Evolutionary conservation across 441 rosid genomes (phyloP).

Genomic region (Melastoma candidum): DNA sequence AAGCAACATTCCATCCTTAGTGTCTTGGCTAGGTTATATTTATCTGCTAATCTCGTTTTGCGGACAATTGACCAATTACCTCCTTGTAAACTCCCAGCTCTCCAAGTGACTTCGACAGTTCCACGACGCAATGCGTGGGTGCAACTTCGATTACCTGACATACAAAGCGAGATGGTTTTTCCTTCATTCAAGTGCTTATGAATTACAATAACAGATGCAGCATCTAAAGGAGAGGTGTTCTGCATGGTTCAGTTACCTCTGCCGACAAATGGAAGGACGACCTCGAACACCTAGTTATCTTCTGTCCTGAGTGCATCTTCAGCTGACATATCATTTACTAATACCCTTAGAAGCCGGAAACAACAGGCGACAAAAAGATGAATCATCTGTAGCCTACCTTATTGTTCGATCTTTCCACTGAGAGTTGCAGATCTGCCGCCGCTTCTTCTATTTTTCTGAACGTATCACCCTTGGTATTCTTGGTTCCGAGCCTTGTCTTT

Average conservation of each 20-base stretch:
- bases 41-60: conserved; percentile 3
- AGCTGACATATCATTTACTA: conserved; percentile 28
- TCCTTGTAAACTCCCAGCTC: conserved; percentile 59
- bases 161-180: conserved; percentile 2
- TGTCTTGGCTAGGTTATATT: background rate
- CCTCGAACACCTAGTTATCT: conserved; percentile 44
- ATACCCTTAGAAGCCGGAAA: background rate
- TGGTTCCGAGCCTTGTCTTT: conserved; percentile 61
- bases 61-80: conserved; percentile 24
- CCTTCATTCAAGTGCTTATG: background rate
- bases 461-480: conserved; percentile 57
- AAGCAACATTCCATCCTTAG: conserved; percentile 11
- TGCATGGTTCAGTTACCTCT: conserved; percentile 35
- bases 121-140: conserved; percentile 77
- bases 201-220: background rate
- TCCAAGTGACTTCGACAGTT: conserved; percentile 79
- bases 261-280: conserved; percentile 69
- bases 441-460: conserved; percentile 84
- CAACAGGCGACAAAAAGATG: conserved; percentile 7
- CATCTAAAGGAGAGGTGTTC: conserved; percentile 14
- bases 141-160: conserved; percentile 58
- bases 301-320: conserved; percentile 58
- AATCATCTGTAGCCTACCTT: conserved; percentile 32
- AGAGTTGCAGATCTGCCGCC: conserved; percentile 53
- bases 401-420: conserved; percentile 52